A percentile compares a stretch with the other conserved stretches of the same genome.
Evolutionary conservation across 2,329 filamentous ascomycete species (phyloP).

Genomic region (Amauroascus verrucosus): DNA sequence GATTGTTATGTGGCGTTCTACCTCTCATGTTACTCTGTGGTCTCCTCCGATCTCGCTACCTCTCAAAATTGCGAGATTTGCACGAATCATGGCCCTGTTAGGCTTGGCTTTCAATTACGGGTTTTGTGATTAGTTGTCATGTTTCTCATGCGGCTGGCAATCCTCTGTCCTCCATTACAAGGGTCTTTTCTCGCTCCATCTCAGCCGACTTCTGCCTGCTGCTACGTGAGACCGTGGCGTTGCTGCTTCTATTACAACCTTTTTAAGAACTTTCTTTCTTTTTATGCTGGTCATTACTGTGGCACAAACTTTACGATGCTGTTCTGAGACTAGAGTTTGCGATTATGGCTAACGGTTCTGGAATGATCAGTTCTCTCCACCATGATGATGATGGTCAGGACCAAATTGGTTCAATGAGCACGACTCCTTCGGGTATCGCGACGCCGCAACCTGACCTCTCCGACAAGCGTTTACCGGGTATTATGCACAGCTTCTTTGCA

Average conservation of each 20-base stretch:
- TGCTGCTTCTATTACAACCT: neutral
- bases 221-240: conserved; percentile 3
- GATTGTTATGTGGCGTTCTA: neutral
- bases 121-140: conserved; percentile 6
- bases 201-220: neutral
- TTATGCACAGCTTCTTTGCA: conserved; percentile 91
- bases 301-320: neutral
- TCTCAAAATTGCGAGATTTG: neutral
- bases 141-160: conserved; percentile 5
- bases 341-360: conserved; percentile 22
- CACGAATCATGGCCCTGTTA: conserved; percentile 1
- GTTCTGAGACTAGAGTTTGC: neutral
- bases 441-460: conserved; percentile 88
- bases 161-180: conserved; percentile 1
- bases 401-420: conserved; percentile 58
- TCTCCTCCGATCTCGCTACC: neutral
- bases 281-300: neutral
- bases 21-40: conserved; percentile 1
- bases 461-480: conserved; percentile 90
- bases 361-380: conserved; percentile 9
- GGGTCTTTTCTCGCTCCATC: neutral
- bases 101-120: neutral
- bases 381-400: conserved; percentile 36
- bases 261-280: neutral
- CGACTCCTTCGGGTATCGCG: conserved; percentile 79